Evolutionary conservation across 208 protist species (phyloP).

Genomic region (Phytomonas sp.): DNA sequence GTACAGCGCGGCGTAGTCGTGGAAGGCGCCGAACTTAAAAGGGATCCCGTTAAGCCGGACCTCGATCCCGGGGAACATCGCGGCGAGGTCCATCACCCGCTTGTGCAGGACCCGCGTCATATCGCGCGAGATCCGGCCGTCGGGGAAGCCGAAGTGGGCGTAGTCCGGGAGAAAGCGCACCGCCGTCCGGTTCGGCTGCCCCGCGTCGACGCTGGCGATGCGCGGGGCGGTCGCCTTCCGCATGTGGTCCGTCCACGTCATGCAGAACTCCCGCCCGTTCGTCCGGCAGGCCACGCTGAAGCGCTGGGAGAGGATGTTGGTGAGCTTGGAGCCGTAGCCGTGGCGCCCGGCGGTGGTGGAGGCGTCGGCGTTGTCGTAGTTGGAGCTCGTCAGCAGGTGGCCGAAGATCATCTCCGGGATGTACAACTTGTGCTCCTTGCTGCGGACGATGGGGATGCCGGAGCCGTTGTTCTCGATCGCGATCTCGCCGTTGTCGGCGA

Average conservation of each 20-base stretch:
- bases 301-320: conserved; percentile 99
- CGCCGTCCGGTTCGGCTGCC: conserved; percentile 65
- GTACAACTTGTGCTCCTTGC: conserved; percentile 90
- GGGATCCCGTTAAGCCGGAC: conserved; percentile 94
- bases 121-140: conserved; percentile 65
- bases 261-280: conserved; percentile 84
- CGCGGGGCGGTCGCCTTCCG: conserved; percentile 81
- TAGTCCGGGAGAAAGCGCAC: conserved; percentile 90
- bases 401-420: conserved; percentile 98
- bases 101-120: conserved; percentile 87
- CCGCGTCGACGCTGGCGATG: conserved; percentile 66
- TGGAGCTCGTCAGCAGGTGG: conserved; percentile 93
- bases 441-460: conserved; percentile 90
- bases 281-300: conserved; percentile 93
- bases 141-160: conserved; percentile 59
- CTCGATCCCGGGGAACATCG: conserved; percentile 86
- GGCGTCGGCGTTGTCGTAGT: conserved; percentile 94
- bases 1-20: conserved; percentile 94
- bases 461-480: conserved; percentile 94
- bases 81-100: conserved; percentile 89
- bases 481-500: conserved; percentile 85
- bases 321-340: conserved; percentile 96
- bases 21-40: conserved; percentile 92
- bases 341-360: conserved; percentile 94
- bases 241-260: conserved; percentile 98